Base-by-base conservation (phyloP, 1,284 basidiomycete species). In the Naganishia liquefaciens region DNA sequence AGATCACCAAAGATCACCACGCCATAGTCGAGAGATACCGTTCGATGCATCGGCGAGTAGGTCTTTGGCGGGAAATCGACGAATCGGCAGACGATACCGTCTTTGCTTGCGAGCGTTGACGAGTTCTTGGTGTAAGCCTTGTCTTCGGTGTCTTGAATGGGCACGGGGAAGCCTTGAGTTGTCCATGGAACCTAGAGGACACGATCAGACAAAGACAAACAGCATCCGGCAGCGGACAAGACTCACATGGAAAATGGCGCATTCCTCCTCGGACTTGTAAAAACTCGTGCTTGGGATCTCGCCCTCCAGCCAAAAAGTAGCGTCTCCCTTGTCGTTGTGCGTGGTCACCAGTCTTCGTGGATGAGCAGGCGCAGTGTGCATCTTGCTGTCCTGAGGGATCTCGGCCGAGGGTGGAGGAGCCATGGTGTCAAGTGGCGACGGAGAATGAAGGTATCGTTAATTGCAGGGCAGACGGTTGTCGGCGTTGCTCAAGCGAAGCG, bases 31-130 rank as follows among this genome's bases (percentile, higher is more conserved):
- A 63, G 44, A 10, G 54, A 58, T 3, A 39, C 27, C 19, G 65
- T 67, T 17, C 65, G 61, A 54, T 67, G 65, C 60, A 67, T 63
- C 3, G 65, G 65, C 47, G 54, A 58, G 27, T 44, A 47, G 7
- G 61, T 52, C 39, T 63, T 42, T 37, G 65, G 65, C n/a, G 65
- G 65, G 54, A 67, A 67, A 39, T 67, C 61, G 28, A 67, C 65
- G 54, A 58, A 63, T 25, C 65, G 61, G n/a, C 61, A 62, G 50
- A 63, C 54, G n/a, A 60, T 63, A 10, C 65, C 65, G 42, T 63
- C 52, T 23, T 63, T 60, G 42, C 37, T 53, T 10, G 61, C 53
- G 6, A 67, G 51, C 15, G 52, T 50, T 11, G 58, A 61, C 10
- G 57, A 37, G 28, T 51, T 53, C 30, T 47, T 55, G 65, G 54